Evolutionary conservation across 768 basidiomycete species (phyloP).

Genomic region (Boletus huronensis): DNA sequence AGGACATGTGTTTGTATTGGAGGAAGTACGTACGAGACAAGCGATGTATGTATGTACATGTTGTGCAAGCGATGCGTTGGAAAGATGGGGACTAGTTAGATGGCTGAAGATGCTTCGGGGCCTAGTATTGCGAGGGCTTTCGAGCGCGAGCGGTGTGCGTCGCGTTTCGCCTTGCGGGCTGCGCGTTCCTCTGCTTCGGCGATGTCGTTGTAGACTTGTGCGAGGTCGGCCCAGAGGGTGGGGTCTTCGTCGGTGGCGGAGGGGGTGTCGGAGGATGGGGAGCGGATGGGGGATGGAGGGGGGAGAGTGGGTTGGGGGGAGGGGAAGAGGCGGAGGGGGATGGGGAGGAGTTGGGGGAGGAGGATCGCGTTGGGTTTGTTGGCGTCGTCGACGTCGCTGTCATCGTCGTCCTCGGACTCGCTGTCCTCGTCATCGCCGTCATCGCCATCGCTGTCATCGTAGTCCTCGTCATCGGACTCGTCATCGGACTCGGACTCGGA

Average conservation of each 20-base stretch:
- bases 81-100: too few relatives aligned
- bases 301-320: neutral
- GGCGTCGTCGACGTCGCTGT: neutral
- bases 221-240: neutral
- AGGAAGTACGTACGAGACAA: too few relatives aligned
- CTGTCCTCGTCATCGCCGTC: neutral
- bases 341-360: constrained; percentile 3
- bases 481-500: neutral
- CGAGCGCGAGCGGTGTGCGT: constrained; percentile 4
- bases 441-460: neutral
- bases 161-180: constrained; percentile 10
- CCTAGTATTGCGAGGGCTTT: constrained; percentile 7
- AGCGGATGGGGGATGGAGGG: neutral
- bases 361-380: neutral
- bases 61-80: too few relatives aligned
- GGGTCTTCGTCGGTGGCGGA: neutral
- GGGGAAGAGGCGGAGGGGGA: neutral
- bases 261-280: neutral
- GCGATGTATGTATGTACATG: too few relatives aligned
- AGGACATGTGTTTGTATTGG: constrained; percentile 2
- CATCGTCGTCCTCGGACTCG: neutral
- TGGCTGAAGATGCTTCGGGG: neutral
- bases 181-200: constrained; percentile 5
- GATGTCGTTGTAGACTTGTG: neutral
- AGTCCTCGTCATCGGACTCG: neutral